Conservation (phyloP, 306 rosid genomes). For the Gastrolobium bilobum region DNA sequence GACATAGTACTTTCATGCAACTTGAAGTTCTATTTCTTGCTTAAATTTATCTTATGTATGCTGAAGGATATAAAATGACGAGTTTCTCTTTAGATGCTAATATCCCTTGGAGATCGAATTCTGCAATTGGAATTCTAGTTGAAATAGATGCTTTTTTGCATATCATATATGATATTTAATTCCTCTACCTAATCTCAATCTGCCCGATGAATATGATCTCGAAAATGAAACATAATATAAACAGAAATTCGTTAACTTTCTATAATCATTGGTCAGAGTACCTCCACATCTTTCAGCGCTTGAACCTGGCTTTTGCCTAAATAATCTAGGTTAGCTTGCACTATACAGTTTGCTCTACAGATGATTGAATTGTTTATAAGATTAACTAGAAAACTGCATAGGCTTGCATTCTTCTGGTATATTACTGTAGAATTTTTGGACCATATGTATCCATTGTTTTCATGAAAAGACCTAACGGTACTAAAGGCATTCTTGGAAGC, state of each 20-base stretch:
- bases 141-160: neutral
- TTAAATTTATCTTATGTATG: neutral
- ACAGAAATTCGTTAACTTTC: neutral
- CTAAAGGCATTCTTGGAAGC: neutral
- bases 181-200: neutral
- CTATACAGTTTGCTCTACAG: neutral
- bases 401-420: no score
- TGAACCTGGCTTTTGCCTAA: neutral
- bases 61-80: no score
- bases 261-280: neutral
- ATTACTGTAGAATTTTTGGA: no score
- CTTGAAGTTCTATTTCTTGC: slow-evolving; percentile 12
- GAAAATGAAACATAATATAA: neutral
- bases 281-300: neutral
- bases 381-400: neutral
- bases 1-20: slow-evolving; percentile 11
- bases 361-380: neutral
- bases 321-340: neutral
- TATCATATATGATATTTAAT: neutral
- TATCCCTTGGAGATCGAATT: neutral
- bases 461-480: neutral
- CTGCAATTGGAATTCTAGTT: neutral
- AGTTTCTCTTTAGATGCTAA: no score
- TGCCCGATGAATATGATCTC: neutral
- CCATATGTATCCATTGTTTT: neutral